Conservation (phyloP, 345 rosid species). For the Kernera saxatilis region DNA sequence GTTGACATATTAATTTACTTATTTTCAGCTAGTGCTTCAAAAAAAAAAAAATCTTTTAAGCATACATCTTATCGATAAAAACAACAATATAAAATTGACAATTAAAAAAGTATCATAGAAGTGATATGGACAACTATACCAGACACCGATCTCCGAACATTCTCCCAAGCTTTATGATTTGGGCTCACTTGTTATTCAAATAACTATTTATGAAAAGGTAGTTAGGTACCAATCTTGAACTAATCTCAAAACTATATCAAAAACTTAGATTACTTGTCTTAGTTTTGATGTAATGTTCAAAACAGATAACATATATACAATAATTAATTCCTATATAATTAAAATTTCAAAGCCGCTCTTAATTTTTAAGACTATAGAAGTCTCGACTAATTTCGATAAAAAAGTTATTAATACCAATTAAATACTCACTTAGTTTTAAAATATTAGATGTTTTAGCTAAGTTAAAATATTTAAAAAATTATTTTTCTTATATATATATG, state of each 20-base stretch:
- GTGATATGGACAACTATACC: constrained; percentile 14
- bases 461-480: no score
- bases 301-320: neutral
- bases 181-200: constrained; percentile 2
- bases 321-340: neutral
- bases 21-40: constrained; percentile 14
- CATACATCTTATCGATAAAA: constrained; percentile 8
- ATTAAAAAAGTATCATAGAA: neutral
- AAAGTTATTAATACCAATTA: neutral
- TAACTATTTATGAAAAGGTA: neutral
- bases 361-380: neutral
- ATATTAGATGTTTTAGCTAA: no score
- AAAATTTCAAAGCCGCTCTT: neutral
- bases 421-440: no score
- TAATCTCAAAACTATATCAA: neutral
- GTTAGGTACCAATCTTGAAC: neutral
- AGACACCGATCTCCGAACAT: constrained; percentile 17
- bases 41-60: neutral
- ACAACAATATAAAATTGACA: constrained; percentile 12
- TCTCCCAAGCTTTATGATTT: neutral
- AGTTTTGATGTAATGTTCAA: neutral
- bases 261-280: no score
- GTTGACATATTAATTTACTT: constrained; percentile 23
- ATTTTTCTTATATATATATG: no score
- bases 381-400: neutral